Percentiles rank a stretch among this genome's conserved stretches.
Conservation (phyloP, 176 grass and related monocot species). For the Oryza meridionalis region DNA sequence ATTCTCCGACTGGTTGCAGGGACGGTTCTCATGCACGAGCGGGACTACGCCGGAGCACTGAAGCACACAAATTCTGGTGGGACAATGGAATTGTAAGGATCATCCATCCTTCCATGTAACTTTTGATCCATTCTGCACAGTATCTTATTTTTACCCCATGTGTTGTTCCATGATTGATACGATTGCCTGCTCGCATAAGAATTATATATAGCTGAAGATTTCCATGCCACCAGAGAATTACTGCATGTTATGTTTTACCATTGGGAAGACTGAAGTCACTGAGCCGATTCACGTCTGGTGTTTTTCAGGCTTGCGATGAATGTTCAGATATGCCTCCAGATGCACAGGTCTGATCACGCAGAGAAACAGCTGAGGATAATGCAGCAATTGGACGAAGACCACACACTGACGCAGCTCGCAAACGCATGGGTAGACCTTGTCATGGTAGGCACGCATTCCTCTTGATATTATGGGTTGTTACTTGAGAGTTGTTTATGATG, state of each 20-base stretch:
- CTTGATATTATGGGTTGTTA: neutral
- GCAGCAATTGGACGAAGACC: slow-evolving; percentile 84
- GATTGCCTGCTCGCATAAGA: neutral
- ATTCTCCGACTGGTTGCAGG: slow-evolving; percentile 55
- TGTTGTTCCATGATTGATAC: neutral
- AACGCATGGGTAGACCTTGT: slow-evolving; percentile 77
- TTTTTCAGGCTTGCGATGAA: slow-evolving; percentile 68
- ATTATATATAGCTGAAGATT: neutral
- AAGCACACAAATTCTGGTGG: slow-evolving; percentile 71
- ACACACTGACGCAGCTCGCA: slow-evolving; percentile 84
- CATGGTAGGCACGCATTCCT: slow-evolving; percentile 37
- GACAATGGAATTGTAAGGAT: slow-evolving; percentile 68
- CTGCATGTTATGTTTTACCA: neutral
- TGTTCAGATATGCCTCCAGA: slow-evolving; percentile 75
- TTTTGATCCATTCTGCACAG: neutral
- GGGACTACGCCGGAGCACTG: slow-evolving; percentile 63
- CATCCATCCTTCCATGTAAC: neutral
- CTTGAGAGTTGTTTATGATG: neutral
- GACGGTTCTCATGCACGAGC: slow-evolving; percentile 67
- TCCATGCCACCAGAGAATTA: too few relatives aligned
- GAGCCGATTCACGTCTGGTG: neutral
- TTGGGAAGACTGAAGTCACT: neutral
- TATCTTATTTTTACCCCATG: neutral
- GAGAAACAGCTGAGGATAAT: slow-evolving; percentile 84
- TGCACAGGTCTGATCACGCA: slow-evolving; percentile 69